These are phyloP conservation scores for Zasmidium angulare DNA, from an alignment of 2,329 filamentous ascomycete species.

Conservation along the genomic window DNA sequence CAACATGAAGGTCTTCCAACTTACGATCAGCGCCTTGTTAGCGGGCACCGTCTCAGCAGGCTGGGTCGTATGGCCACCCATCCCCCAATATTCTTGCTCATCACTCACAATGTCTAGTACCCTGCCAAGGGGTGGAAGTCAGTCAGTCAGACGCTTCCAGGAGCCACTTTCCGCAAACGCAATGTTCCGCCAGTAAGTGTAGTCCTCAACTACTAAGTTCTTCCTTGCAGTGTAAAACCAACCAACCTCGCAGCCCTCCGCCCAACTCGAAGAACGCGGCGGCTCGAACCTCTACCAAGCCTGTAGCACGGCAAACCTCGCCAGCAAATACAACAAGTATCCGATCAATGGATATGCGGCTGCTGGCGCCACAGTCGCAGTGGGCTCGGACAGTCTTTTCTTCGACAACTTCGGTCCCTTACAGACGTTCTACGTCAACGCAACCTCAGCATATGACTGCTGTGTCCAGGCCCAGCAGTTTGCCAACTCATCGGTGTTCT, in stretches of 20 bases:
- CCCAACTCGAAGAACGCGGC: neutral
- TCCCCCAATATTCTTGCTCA: neutral
- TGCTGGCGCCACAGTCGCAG: neutral
- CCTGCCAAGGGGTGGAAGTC: neutral
- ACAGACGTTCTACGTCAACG: neutral
- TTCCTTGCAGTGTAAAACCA: neutral
- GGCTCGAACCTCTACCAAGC: neutral
- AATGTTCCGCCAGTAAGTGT: neutral
- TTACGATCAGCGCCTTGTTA: neutral
- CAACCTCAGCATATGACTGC: neutral
- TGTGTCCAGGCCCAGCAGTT: neutral
- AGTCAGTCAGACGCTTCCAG: neutral
- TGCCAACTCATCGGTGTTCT: neutral
- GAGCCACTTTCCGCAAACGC: neutral
- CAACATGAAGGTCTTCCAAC: neutral
- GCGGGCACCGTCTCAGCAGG: neutral
- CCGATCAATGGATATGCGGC: neutral
- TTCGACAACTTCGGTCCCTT: neutral
- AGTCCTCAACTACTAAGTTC: neutral
- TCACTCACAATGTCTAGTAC: neutral
- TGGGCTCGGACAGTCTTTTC: neutral
- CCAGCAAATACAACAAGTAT: neutral
- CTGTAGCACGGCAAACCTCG: neutral
- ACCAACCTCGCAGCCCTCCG: neutral
- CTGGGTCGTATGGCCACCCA: neutral